Percentiles rank a stretch among this genome's conserved stretches.
Evolutionary conservation across 306 rosid species (phyloP).

Genomic region (Glycine tomentella): DNA sequence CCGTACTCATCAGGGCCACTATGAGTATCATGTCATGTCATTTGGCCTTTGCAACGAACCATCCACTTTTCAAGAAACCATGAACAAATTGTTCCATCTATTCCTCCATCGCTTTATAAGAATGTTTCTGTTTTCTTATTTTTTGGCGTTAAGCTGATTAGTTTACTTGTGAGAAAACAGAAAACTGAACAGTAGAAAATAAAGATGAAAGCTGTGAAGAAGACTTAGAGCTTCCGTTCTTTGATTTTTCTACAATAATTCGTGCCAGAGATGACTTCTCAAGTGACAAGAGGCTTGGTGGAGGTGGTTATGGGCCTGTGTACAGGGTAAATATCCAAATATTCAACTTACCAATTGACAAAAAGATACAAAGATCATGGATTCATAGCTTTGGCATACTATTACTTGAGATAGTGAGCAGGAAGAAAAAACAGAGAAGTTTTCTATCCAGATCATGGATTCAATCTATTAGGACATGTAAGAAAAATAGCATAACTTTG

Average conservation of each 20-base stretch:
- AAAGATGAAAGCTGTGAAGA: constrained; percentile 12
- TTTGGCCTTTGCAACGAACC: too few relatives aligned
- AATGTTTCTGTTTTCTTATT: background rate
- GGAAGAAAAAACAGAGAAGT: constrained; percentile 41
- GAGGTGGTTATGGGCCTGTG: constrained; percentile 62
- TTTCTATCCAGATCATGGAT: background rate
- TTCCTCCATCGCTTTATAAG: background rate
- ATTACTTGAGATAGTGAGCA: constrained; percentile 41
- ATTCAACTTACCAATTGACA: background rate
- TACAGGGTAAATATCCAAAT: constrained; percentile 39
- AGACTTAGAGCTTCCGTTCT: constrained; percentile 57
- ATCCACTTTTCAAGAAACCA: too few relatives aligned
- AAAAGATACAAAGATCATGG: too few relatives aligned
- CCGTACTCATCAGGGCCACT: too few relatives aligned
- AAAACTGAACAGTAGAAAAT: background rate
- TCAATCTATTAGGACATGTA: constrained; percentile 45
- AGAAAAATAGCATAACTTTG: constrained; percentile 8
- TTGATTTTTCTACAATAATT: constrained; percentile 44
- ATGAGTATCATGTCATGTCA: too few relatives aligned
- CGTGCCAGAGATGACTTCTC: constrained; percentile 57
- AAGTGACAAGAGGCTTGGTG: constrained; percentile 48
- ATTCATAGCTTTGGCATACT: constrained; percentile 39
- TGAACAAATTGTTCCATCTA: too few relatives aligned
- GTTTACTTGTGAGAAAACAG: constrained; percentile 4
- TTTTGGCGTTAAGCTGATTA: background rate